These are phyloP conservation scores for Prototheca wickerhamii DNA, from an alignment of 163 green algal species.

Conservation along the genomic window DNA sequence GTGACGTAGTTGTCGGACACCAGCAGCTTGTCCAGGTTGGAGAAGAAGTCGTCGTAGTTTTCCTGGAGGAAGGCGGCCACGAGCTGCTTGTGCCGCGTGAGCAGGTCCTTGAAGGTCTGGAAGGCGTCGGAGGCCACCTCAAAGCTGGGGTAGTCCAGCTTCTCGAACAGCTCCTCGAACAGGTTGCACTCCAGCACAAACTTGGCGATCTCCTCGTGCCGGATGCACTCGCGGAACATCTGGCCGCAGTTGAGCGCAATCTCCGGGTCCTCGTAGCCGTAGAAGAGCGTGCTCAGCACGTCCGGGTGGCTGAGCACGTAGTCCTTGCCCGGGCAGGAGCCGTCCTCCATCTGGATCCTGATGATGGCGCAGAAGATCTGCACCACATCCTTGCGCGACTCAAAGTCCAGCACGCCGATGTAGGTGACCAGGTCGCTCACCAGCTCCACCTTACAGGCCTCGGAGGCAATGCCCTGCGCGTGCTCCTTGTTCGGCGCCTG, in stretches of 20 bases:
- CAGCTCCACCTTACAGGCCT: constrained; percentile 50
- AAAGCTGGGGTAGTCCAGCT: constrained; percentile 79
- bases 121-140: constrained; percentile 82
- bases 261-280: constrained; percentile 62
- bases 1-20: constrained; percentile 87
- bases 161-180: constrained; percentile 58
- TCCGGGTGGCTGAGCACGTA: constrained; percentile 58
- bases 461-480: constrained; percentile 48
- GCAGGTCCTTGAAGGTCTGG: constrained; percentile 84
- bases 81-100: constrained; percentile 81
- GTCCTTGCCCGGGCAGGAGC: constrained; percentile 38
- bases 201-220: constrained; percentile 56
- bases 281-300: constrained; percentile 68
- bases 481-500: constrained; percentile 46
- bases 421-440: constrained; percentile 53
- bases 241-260: constrained; percentile 74
- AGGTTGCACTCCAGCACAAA: constrained; percentile 50
- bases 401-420: constrained; percentile 74
- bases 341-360: constrained; percentile 16
- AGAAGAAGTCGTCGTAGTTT: constrained; percentile 79
- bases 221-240: constrained; percentile 81
- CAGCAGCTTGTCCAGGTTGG: constrained; percentile 62
- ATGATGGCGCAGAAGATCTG: constrained; percentile 44
- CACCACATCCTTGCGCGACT: constrained; percentile 73
- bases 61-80: constrained; percentile 69